Percentiles rank a stretch among this genome's conserved stretches.
Conservation (phyloP, 768 basidiomycete genomes). For the Suillus luteus region DNA sequence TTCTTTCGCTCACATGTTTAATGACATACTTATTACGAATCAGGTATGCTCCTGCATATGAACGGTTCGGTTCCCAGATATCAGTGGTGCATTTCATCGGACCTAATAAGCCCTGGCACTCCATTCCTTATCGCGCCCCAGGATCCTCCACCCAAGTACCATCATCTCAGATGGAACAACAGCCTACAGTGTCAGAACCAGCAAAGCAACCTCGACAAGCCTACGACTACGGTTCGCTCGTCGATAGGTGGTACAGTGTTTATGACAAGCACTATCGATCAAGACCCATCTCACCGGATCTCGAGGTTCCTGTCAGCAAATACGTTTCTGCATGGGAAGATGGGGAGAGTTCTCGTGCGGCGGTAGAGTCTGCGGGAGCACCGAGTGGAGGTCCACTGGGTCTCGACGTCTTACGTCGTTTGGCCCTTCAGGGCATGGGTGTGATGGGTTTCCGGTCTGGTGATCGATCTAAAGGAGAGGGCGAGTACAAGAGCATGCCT, state of each 20-base stretch:
- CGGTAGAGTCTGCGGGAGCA: not conserved
- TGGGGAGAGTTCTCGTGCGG: constrained; percentile 8
- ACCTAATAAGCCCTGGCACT: constrained; percentile 92
- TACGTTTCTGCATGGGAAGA: constrained; percentile 82
- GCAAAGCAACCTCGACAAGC: constrained; percentile 41
- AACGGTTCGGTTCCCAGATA: constrained; percentile 87
- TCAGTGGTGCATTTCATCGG: constrained; percentile 93
- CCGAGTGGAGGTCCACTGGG: constrained; percentile 35
- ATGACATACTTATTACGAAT: constrained; percentile 28
- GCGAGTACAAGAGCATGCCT: constrained; percentile 80
- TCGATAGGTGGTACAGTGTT: constrained; percentile 88
- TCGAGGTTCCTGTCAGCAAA: constrained; percentile 61
- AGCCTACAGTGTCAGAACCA: constrained; percentile 20
- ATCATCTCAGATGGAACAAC: constrained; percentile 35
- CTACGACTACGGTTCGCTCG: constrained; percentile 78
- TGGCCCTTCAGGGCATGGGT: constrained; percentile 34
- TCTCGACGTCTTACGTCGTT: constrained; percentile 41
- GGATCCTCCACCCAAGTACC: constrained; percentile 36
- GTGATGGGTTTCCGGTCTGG: constrained; percentile 14
- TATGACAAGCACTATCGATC: constrained; percentile 89
- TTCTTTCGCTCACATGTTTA: constrained; percentile 24
- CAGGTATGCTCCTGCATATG: constrained; percentile 96
- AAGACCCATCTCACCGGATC: constrained; percentile 41
- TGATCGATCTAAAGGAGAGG: constrained; percentile 45
- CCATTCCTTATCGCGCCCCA: constrained; percentile 68